A percentile compares a stretch with the other conserved stretches of the same genome.
Evolutionary conservation across 2,329 filamentous ascomycete species (phyloP).

Genomic region (Penicillium sp.): DNA sequence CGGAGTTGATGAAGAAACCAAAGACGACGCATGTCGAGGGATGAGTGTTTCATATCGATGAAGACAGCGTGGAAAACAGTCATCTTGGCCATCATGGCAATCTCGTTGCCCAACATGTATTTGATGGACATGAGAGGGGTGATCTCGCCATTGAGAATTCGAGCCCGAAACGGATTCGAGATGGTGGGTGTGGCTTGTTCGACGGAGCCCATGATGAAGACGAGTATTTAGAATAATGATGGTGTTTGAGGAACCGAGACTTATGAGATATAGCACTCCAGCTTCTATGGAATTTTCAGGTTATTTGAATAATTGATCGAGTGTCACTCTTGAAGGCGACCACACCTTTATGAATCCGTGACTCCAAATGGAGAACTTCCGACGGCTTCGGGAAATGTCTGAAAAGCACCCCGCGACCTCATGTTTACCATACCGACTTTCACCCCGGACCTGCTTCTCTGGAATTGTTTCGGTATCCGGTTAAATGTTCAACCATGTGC

Average conservation of each 20-base stretch:
- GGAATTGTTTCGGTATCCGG: neutral
- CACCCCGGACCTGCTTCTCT: neutral
- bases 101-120: conserved; percentile 31
- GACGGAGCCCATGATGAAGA: conserved; percentile 22
- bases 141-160: conserved; percentile 33
- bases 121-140: conserved; percentile 33
- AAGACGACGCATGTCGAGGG: conserved; percentile 37
- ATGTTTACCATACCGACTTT: neutral
- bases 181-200: conserved; percentile 20
- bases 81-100: conserved; percentile 27
- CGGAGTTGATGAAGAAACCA: conserved; percentile 27
- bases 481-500: neutral
- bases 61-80: conserved; percentile 48
- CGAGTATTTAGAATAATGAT: neutral
- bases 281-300: neutral
- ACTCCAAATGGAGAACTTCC: neutral
- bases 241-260: neutral
- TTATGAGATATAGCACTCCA: neutral
- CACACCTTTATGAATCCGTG: neutral
- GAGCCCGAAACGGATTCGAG: conserved; percentile 33
- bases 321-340: neutral
- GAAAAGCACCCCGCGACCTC: neutral
- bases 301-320: neutral
- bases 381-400: neutral
- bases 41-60: conserved; percentile 51